These are phyloP conservation scores for Chrysanthemum makinoi DNA, from an alignment of 129 eudicot species.

Conservation along the genomic window DNA sequence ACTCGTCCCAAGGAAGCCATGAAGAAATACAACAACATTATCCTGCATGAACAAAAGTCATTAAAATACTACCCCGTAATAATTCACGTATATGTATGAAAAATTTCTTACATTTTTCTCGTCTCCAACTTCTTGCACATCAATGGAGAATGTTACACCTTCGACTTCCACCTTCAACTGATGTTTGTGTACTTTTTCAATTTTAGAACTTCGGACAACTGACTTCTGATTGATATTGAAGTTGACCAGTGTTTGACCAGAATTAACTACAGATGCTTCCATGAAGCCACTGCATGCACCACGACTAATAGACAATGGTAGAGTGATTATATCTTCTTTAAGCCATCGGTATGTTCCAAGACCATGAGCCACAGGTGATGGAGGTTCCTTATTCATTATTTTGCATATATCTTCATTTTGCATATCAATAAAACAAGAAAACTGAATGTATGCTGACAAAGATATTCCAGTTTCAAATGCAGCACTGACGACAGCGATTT, in stretches of 20 bases:
- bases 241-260: constrained; percentile 52
- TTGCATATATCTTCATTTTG: constrained; percentile 48
- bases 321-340: constrained; percentile 53
- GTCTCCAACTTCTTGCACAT: constrained; percentile 68
- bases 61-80: not conserved
- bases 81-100: not conserved
- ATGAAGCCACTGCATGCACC: constrained; percentile 42
- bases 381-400: constrained; percentile 44
- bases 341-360: constrained; percentile 97
- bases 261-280: constrained; percentile 66
- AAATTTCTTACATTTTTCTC: constrained; percentile 45
- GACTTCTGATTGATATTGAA: constrained; percentile 39
- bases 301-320: constrained; percentile 38
- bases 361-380: constrained; percentile 63
- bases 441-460: constrained; percentile 70
- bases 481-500: constrained; percentile 76
- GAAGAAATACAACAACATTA: constrained; percentile 65
- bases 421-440: constrained; percentile 69
- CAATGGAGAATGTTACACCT: constrained; percentile 39
- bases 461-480: constrained; percentile 80
- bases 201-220: constrained; percentile 25
- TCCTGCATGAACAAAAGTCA: constrained; percentile 43
- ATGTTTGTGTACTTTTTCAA: constrained; percentile 31
- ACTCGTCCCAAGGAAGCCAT: constrained; percentile 90
- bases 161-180: constrained; percentile 42